Percentiles rank a stretch among this genome's conserved stretches.
Evolutionary conservation across 2,329 filamentous ascomycete species (phyloP).

Genomic region (Polychaeton citri): DNA sequence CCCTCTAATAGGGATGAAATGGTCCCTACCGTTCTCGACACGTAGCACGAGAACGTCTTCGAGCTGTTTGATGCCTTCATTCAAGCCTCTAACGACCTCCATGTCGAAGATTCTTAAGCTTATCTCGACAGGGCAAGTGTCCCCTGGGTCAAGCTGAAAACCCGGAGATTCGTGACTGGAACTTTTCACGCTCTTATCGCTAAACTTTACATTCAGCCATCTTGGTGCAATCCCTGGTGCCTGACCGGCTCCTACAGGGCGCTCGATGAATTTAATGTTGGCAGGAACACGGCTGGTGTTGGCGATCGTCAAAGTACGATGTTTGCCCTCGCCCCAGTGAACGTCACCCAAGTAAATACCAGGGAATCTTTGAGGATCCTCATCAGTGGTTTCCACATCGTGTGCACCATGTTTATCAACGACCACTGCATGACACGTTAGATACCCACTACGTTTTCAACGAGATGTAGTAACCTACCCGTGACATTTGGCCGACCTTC

Average conservation of each 20-base stretch:
- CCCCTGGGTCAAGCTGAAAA: slow-evolving; percentile 69
- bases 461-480: slow-evolving; percentile 1
- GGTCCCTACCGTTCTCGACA: slow-evolving; percentile 71
- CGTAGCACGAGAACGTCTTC: slow-evolving; percentile 84
- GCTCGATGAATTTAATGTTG: slow-evolving; percentile 66
- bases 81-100: slow-evolving; percentile 54
- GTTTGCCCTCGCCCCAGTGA: slow-evolving; percentile 52
- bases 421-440: slow-evolving; percentile 48
- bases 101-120: slow-evolving; percentile 53
- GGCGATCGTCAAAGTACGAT: slow-evolving; percentile 64
- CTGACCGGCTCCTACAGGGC: slow-evolving; percentile 40
- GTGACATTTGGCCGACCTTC: slow-evolving; percentile 61
- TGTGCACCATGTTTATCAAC: slow-evolving; percentile 44
- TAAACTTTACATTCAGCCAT: slow-evolving; percentile 54
- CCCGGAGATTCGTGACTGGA: slow-evolving; percentile 22
- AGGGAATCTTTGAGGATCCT: slow-evolving; percentile 28
- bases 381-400: slow-evolving; percentile 29
- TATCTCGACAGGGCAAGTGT: slow-evolving; percentile 60
- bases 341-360: slow-evolving; percentile 70
- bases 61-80: slow-evolving; percentile 50
- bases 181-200: slow-evolving; percentile 10
- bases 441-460: slow-evolving; percentile 40
- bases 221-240: slow-evolving; percentile 33
- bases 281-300: slow-evolving; percentile 81
- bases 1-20: slow-evolving; percentile 74